Evolutionary conservation across 2,329 filamentous ascomycete genomes (phyloP).

Genomic region (Nothopassalora personata): DNA sequence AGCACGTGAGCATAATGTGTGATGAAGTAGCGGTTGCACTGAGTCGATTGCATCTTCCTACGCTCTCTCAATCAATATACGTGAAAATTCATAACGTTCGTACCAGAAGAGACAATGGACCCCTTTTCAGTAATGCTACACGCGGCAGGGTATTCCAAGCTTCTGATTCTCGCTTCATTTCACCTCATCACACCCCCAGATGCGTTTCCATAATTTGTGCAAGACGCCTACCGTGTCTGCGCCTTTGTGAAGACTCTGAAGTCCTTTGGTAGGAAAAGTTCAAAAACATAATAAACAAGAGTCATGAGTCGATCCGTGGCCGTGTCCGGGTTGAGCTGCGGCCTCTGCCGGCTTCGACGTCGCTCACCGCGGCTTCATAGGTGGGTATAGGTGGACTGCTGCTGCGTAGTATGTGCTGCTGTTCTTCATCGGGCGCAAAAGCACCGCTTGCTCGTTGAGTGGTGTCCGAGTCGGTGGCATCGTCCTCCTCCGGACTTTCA

Average conservation of each 20-base stretch:
- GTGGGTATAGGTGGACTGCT: constrained; percentile 66
- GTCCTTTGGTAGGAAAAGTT: background rate
- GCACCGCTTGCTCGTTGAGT: constrained; percentile 24
- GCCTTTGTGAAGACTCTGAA: background rate
- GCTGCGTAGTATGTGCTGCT: constrained; percentile 6
- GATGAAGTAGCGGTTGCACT: background rate
- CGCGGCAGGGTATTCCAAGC: constrained; percentile 2
- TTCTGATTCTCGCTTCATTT: background rate
- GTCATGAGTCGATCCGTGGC: constrained; percentile 16
- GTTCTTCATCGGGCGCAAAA: constrained; percentile 15
- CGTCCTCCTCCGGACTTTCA: constrained; percentile 37
- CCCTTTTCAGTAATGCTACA: background rate
- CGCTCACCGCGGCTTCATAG: constrained; percentile 66
- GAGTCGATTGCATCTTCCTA: background rate
- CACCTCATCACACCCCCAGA: background rate
- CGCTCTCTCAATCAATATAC: background rate
- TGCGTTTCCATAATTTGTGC: background rate
- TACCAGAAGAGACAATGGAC: background rate
- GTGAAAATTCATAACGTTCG: background rate
- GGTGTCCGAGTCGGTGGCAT: constrained; percentile 19
- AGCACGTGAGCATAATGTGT: background rate
- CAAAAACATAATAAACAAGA: background rate
- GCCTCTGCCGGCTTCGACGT: constrained; percentile 25
- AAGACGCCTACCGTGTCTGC: background rate
- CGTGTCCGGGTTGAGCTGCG: constrained; percentile 23